Conservation (phyloP, 2,329 filamentous ascomycete species). For the Amauroascus niger region DNA sequence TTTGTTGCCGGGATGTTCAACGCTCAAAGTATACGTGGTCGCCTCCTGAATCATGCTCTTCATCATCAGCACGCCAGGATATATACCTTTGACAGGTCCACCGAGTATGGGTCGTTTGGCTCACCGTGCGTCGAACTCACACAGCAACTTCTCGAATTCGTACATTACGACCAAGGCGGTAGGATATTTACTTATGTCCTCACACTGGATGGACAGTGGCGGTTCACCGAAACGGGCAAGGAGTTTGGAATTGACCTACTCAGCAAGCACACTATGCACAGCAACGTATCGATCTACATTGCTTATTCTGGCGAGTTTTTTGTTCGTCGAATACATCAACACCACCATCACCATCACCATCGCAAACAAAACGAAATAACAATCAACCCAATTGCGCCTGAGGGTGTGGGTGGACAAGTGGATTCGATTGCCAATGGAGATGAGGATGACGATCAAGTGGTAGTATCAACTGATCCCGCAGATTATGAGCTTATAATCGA, state of each 20-base stretch:
- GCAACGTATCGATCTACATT: slow-evolving; percentile 80
- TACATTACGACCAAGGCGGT: slow-evolving; percentile 75
- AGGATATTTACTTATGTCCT: slow-evolving; percentile 87
- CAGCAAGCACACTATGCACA: slow-evolving; percentile 96
- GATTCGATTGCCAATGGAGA: slow-evolving; percentile 20
- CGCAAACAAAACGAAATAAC: slow-evolving; percentile 15
- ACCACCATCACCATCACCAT: slow-evolving; percentile 32
- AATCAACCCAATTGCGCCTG: slow-evolving; percentile 33
- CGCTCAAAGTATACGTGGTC: slow-evolving; percentile 64
- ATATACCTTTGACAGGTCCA: slow-evolving; percentile 76
- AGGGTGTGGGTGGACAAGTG: slow-evolving; percentile 25
- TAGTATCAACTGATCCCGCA: slow-evolving; percentile 44
- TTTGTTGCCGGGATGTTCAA: slow-evolving; percentile 87
- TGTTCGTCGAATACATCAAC: slow-evolving; percentile 50
- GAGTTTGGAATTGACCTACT: slow-evolving; percentile 90
- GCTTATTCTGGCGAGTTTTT: slow-evolving; percentile 93
- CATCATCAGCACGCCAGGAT: slow-evolving; percentile 83
- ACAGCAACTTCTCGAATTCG: slow-evolving; percentile 72
- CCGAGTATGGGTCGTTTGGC: slow-evolving; percentile 59
- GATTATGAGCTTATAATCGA: slow-evolving; percentile 84
- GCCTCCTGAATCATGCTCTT: slow-evolving; percentile 70
- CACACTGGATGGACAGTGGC: slow-evolving; percentile 73
- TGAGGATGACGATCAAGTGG: slow-evolving; percentile 37
- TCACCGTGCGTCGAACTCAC: slow-evolving; percentile 61
- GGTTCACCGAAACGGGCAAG: slow-evolving; percentile 91